Percentiles rank a stretch among this genome's conserved stretches.
phyloP scores from a whole-genome alignment of 805 yeast genomes.

The Metschnikowia orientalis region DNA sequence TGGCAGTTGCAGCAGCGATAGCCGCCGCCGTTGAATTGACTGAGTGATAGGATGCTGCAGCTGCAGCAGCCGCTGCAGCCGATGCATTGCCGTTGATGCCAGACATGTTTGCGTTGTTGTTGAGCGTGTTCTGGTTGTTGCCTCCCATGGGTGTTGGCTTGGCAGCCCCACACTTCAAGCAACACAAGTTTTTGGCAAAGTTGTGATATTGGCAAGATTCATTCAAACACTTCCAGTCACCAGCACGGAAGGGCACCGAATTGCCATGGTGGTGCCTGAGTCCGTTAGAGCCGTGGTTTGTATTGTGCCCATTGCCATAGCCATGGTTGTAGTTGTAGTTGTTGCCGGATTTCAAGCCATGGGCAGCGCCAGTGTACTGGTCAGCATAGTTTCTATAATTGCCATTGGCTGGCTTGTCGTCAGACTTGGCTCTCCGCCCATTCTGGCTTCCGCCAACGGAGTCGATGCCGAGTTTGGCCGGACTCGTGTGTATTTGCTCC shows the following conservation, averaged over 20 bases:
- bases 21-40: slow-evolving; percentile 44
- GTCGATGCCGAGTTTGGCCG: slow-evolving; percentile 1
- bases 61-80: slow-evolving; percentile 2
- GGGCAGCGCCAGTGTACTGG: slow-evolving; percentile 9
- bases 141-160: slow-evolving; percentile 35
- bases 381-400: slow-evolving; percentile 11
- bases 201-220: slow-evolving; percentile 83
- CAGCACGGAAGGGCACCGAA: slow-evolving; percentile 91
- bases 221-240: slow-evolving; percentile 89
- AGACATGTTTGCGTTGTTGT: slow-evolving; percentile 7
- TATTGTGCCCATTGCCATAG: slow-evolving; percentile 16
- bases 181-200: slow-evolving; percentile 83
- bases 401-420: slow-evolving; percentile 12
- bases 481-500: slow-evolving; percentile 46
- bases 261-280: slow-evolving; percentile 25
- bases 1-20: slow-evolving; percentile 45
- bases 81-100: slow-evolving; percentile 6
- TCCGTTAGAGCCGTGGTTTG: slow-evolving; percentile 14
- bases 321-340: slow-evolving; percentile 13
- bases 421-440: slow-evolving; percentile 11
- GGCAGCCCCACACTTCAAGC: slow-evolving; percentile 85
- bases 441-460: slow-evolving; percentile 1
- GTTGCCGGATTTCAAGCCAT: slow-evolving; percentile 15
- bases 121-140: slow-evolving; percentile 3
- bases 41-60: slow-evolving; percentile 22